Percentiles rank a stretch among this genome's conserved stretches.
These are phyloP conservation scores for Xylaria grammica DNA, from an alignment of 495 filamentous ascomycete genomes.

Conservation along the genomic window DNA sequence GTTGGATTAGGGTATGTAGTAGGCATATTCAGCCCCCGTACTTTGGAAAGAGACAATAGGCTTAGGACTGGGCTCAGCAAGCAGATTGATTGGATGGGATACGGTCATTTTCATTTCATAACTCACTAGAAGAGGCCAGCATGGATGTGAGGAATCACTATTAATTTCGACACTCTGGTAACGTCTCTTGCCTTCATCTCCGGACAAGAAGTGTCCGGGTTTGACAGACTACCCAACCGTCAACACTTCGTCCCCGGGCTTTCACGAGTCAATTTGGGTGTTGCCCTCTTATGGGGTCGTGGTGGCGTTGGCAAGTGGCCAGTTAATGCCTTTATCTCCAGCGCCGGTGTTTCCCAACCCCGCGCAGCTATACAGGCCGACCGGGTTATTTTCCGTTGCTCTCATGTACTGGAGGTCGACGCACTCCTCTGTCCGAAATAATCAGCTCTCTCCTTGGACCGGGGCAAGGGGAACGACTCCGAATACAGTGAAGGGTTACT, in stretches of 20 bases:
- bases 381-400: slow-evolving; percentile 56
- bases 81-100: too few species aligned
- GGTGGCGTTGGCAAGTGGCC: slow-evolving; percentile 51
- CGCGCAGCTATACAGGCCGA: slow-evolving; percentile 56
- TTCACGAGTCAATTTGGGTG: not conserved
- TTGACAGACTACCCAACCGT: not conserved
- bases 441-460: slow-evolving; percentile 21
- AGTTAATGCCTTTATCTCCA: slow-evolving; percentile 60
- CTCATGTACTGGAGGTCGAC: slow-evolving; percentile 59
- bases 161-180: not conserved
- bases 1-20: too few species aligned
- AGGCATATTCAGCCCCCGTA: too few species aligned
- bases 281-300: not conserved
- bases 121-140: not conserved
- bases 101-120: not conserved
- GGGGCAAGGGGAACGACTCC: not conserved
- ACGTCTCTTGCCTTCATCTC: too few species aligned
- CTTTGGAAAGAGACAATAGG: too few species aligned
- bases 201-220: not conserved
- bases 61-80: too few species aligned
- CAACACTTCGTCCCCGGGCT: not conserved
- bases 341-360: slow-evolving; percentile 56
- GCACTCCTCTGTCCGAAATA: slow-evolving; percentile 48
- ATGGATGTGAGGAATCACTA: not conserved
- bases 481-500: slow-evolving; percentile 16